These are phyloP conservation scores for Bruguiera sexangula DNA, from an alignment of 345 rosid species.

Conservation along the genomic window DNA sequence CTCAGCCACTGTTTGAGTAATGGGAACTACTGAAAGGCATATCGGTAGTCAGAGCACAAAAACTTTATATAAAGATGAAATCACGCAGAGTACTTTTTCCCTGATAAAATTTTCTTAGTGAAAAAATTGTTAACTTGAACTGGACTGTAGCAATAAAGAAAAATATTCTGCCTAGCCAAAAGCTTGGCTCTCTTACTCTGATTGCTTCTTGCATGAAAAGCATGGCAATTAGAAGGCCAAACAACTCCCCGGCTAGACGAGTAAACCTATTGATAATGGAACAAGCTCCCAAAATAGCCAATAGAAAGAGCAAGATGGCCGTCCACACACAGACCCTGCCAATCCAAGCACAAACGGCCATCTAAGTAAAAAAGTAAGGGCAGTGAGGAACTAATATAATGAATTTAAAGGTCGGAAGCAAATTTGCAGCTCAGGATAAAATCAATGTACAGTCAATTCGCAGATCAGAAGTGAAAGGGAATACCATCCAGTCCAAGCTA, in stretches of 20 bases:
- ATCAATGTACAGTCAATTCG: background rate
- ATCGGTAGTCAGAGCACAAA: background rate
- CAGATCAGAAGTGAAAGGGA: conserved; percentile 8
- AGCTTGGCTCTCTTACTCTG: conserved; percentile 17
- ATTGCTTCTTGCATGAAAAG: conserved; percentile 34
- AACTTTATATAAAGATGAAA: background rate
- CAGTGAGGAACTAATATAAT: too few species aligned
- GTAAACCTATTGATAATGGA: conserved; percentile 33
- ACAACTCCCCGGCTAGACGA: conserved; percentile 27
- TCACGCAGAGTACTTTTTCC: too few species aligned
- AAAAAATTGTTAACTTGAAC: background rate
- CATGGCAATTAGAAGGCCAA: conserved; percentile 31
- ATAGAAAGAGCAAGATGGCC: conserved; percentile 26
- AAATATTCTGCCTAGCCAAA: background rate
- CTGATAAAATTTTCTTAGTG: too few species aligned
- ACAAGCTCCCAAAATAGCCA: conserved; percentile 28
- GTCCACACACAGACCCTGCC: conserved; percentile 35
- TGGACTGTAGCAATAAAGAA: background rate
- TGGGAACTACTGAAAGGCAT: background rate
- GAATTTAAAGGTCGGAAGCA: too few species aligned
- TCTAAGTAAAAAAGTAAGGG: background rate
- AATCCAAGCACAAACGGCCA: background rate
- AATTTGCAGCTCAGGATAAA: background rate
- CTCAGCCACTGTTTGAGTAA: background rate
- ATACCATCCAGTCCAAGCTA: conserved; percentile 36